Base-by-base conservation (phyloP, 2,329 filamentous ascomycete species). In the Macroventuria anomochaeta region DNA sequence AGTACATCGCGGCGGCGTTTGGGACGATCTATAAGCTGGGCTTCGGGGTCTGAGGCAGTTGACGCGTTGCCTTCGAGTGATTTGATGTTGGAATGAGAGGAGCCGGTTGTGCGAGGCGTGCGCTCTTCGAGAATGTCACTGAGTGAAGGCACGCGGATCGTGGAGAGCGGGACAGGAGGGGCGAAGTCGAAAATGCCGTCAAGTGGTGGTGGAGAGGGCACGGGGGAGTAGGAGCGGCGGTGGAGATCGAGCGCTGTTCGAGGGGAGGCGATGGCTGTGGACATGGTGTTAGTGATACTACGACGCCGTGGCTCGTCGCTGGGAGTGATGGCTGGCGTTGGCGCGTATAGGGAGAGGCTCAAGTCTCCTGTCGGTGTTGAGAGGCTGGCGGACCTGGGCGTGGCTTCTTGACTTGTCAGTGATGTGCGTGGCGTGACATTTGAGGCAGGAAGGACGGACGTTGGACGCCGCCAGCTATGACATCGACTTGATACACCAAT, bases 61-160 rank as follows among this genome's bases (percentile, higher is more conserved):
- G 17, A 18, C 13, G 40, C 10, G 17, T 26, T 13, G 23, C 40
- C 21, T 26, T 48, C 28, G 13, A 34, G 12, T 7, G 38, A 18
- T 5, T 25, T 38, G n/a, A 51, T 32, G 26, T 17, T 17, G 6
- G 43, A 29, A 20, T 49, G 28, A 12, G 41, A 41, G 23, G 42
- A 36, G 15, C 11, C 31, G 25, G 37, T 42, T 0, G 32, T 23
- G 2, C 20, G 26, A 1, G 26, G 25, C 1, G n/a, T 28, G 47
- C 26, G 32, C 20, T 54, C 44, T 21, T 54, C 42, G 4, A 33
- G 8, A 15, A 48, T 40, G 44, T 48, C 33, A 21, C 44, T 54
- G 25, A 47, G 46, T 10, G 44, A 36, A 3, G 51, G 33, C 4
- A 32, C 15, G 13, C 18, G 32, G 8, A 37, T 25, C 2, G 31